Evolutionary conservation across 177 flowering plant species (phyloP).

Genomic region (Telopea speciosissima): DNA sequence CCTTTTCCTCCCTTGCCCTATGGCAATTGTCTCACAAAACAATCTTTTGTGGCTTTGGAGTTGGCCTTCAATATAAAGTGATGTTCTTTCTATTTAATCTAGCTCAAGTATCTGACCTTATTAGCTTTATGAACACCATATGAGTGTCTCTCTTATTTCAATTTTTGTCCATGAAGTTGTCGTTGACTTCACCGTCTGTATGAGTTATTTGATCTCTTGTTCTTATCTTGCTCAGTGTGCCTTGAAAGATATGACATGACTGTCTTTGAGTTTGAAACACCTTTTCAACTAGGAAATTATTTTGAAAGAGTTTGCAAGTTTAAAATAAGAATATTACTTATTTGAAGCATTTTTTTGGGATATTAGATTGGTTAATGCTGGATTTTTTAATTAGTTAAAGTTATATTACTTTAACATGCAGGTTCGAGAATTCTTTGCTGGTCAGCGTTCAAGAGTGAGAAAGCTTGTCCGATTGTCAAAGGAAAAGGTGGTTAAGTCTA

Average conservation of each 20-base stretch:
- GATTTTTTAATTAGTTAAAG: no score
- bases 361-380: no score
- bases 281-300: not conserved
- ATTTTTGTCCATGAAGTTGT: not conserved
- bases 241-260: no score
- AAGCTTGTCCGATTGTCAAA: slow-evolving; percentile 54
- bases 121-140: not conserved
- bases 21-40: not conserved
- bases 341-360: not conserved
- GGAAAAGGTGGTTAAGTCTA: slow-evolving; percentile 49
- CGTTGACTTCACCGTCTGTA: not conserved
- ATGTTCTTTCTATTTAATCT: not conserved
- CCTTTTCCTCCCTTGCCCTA: not conserved
- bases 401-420: slow-evolving; percentile 14
- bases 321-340: not conserved
- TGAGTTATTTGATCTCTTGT: not conserved
- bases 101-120: not conserved
- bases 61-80: not conserved
- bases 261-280: not conserved
- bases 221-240: no score
- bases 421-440: slow-evolving; percentile 83
- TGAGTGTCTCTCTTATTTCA: not conserved
- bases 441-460: slow-evolving; percentile 83
- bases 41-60: not conserved
- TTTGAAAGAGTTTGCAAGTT: not conserved